Evolutionary conservation across 75 land plant genomes (phyloP).

Genomic region (Pinus taeda): DNA sequence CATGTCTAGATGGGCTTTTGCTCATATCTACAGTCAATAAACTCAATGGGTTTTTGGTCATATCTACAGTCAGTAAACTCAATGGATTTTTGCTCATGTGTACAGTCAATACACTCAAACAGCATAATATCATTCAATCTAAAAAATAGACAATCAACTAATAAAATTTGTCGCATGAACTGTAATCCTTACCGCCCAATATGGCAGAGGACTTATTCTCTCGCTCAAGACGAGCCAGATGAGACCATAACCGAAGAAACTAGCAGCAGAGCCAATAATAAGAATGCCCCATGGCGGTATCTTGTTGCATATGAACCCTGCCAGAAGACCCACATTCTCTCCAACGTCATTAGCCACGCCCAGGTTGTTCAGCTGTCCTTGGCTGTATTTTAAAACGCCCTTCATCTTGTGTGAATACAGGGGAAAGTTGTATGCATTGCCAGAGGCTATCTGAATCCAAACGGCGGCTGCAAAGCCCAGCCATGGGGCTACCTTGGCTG

Average conservation of each 20-base stretch:
- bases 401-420: slow-evolving; percentile 40
- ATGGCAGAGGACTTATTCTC: slow-evolving; percentile 21
- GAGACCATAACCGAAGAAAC: slow-evolving; percentile 24
- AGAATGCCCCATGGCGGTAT: slow-evolving; percentile 35
- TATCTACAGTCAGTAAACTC: too few relatives aligned
- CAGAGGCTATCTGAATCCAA: slow-evolving; percentile 42
- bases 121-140: too few relatives aligned
- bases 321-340: slow-evolving; percentile 30
- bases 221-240: slow-evolving; percentile 24
- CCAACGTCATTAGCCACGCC: slow-evolving; percentile 49
- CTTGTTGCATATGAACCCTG: slow-evolving; percentile 23
- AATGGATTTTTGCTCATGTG: too few relatives aligned
- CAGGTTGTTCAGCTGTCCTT: slow-evolving; percentile 34
- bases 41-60: too few relatives aligned
- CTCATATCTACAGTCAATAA: too few relatives aligned
- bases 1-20: too few relatives aligned
- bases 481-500: slow-evolving; percentile 16
- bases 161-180: too few relatives aligned
- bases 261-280: slow-evolving; percentile 16
- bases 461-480: slow-evolving; percentile 44
- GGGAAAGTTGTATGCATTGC: slow-evolving; percentile 33
- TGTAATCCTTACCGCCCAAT: slow-evolving; percentile 22
- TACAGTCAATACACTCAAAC: too few relatives aligned
- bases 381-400: slow-evolving; percentile 30
- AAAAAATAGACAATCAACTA: too few relatives aligned